Conservation (phyloP, 1,284 basidiomycete species). For the Cerrena zonata region DNA sequence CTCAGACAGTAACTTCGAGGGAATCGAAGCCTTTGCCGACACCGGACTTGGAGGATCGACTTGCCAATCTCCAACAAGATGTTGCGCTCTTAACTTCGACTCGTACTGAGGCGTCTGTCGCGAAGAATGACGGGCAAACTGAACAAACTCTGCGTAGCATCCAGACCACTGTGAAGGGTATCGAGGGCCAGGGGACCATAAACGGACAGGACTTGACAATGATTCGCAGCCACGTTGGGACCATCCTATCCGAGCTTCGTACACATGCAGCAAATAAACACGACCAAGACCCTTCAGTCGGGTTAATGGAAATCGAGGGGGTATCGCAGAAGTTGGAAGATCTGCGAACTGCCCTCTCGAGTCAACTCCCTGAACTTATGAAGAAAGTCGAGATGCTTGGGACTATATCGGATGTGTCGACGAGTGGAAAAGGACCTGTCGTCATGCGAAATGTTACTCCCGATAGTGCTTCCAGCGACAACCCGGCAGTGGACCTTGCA, state of each 20-base stretch:
- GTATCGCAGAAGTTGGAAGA: conserved; percentile 21
- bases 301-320: conserved; percentile 1
- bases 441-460: conserved; percentile 5
- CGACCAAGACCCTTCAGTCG: not conserved
- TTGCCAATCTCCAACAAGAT: not conserved
- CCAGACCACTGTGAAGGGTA: conserved; percentile 13
- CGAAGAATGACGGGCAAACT: conserved; percentile 5
- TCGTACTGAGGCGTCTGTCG: not conserved
- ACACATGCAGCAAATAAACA: not conserved
- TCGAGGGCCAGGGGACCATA: conserved; percentile 15
- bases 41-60: not conserved
- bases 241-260: conserved; percentile 19
- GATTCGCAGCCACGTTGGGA: conserved; percentile 21
- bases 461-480: not conserved
- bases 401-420: not conserved
- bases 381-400: conserved; percentile 11
- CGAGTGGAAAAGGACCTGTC: not conserved
- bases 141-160: conserved; percentile 13
- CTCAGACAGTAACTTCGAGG: not conserved
- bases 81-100: not conserved
- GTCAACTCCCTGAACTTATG: conserved; percentile 15
- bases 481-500: not conserved
- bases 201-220: conserved; percentile 16
- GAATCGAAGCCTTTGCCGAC: not conserved
- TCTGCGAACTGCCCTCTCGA: conserved; percentile 18